Percentiles rank a stretch among this genome's conserved stretches.
phyloP scores from a whole-genome alignment of 2,329 filamentous ascomycete species.

The Penicillium digitatum region DNA sequence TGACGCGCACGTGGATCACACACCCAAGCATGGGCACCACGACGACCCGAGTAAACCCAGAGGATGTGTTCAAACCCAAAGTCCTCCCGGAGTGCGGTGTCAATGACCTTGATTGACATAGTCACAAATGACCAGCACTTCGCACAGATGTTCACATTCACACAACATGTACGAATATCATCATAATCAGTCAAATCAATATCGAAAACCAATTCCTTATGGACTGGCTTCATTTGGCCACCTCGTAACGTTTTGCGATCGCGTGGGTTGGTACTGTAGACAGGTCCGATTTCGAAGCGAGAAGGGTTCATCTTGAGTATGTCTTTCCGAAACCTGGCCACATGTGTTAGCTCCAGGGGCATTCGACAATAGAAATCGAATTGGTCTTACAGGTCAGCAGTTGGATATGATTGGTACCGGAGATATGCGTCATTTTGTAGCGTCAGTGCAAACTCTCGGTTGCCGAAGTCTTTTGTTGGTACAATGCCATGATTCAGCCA shows the following conservation, averaged over 20 bases:
- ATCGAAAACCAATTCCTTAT: slow-evolving; percentile 97
- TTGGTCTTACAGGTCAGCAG: slow-evolving; percentile 56
- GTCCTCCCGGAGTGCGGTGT: slow-evolving; percentile 81
- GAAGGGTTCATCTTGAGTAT: slow-evolving; percentile 82
- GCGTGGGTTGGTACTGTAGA: slow-evolving; percentile 89
- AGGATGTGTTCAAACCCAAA: slow-evolving; percentile 96
- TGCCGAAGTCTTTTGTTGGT: slow-evolving; percentile 80
- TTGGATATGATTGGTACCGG: slow-evolving; percentile 78
- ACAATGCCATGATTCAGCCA: slow-evolving; percentile 94
- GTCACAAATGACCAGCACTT: slow-evolving; percentile 98
- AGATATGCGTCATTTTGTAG: slow-evolving; percentile 89
- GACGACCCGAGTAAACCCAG: slow-evolving; percentile 96
- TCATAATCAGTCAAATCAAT: slow-evolving; percentile 99
- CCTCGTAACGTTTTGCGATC: slow-evolving; percentile 82
- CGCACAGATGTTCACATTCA: slow-evolving; percentile 84
- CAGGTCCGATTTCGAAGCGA: slow-evolving; percentile 97
- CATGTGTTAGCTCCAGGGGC: slow-evolving; percentile 19
- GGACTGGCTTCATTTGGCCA: slow-evolving; percentile 75
- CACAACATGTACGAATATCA: slow-evolving; percentile 90
- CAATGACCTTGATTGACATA: slow-evolving; percentile 94
- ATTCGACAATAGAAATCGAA: neutral
- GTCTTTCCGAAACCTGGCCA: slow-evolving; percentile 73
- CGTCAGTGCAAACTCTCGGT: slow-evolving; percentile 94
- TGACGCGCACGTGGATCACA: slow-evolving; percentile 82
- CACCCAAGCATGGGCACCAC: slow-evolving; percentile 97